Evolutionary conservation across 2,329 filamentous ascomycete species (phyloP).

Genomic region (Exophiala sp.): DNA sequence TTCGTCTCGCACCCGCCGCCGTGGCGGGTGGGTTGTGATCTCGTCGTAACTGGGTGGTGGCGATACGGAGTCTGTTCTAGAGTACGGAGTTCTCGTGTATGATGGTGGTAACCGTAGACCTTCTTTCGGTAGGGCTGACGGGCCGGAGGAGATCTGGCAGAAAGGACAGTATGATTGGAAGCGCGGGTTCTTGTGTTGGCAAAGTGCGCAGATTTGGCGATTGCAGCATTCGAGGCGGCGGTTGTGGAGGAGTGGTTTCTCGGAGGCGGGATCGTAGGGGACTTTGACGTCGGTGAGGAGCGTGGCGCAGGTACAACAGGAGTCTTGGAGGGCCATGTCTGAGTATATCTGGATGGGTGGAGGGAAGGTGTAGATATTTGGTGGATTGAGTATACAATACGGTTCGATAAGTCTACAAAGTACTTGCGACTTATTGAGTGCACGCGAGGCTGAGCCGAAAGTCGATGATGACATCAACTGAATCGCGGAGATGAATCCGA

Average conservation of each 20-base stretch:
- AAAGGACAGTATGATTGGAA: constrained; percentile 69
- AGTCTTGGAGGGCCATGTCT: constrained; percentile 13
- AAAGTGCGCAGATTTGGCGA: constrained; percentile 67
- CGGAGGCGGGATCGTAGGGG: constrained; percentile 52
- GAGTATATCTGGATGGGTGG: neutral
- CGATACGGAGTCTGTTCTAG: constrained; percentile 2
- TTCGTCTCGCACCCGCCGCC: constrained; percentile 2
- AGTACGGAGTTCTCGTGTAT: constrained; percentile 23
- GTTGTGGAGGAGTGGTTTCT: constrained; percentile 60
- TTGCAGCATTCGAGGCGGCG: constrained; percentile 66
- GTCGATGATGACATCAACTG: neutral
- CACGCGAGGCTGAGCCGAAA: neutral
- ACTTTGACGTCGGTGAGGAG: constrained; percentile 56
- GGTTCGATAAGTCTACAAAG: neutral
- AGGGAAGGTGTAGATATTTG: neutral
- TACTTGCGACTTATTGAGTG: neutral
- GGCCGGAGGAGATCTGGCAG: constrained; percentile 66
- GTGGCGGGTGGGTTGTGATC: neutral
- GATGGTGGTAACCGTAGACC: constrained; percentile 51
- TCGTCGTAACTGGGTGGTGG: constrained; percentile 20
- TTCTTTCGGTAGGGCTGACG: constrained; percentile 57
- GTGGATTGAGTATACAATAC: neutral
- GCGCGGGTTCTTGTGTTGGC: constrained; percentile 63
- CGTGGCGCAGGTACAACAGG: constrained; percentile 69
- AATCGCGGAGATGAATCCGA: too few species aligned